Evolutionary conservation across 768 basidiomycete genomes (phyloP), one percentile per base, ranked within the genome.

Genomic region (Amyloporia xantha): DNA sequence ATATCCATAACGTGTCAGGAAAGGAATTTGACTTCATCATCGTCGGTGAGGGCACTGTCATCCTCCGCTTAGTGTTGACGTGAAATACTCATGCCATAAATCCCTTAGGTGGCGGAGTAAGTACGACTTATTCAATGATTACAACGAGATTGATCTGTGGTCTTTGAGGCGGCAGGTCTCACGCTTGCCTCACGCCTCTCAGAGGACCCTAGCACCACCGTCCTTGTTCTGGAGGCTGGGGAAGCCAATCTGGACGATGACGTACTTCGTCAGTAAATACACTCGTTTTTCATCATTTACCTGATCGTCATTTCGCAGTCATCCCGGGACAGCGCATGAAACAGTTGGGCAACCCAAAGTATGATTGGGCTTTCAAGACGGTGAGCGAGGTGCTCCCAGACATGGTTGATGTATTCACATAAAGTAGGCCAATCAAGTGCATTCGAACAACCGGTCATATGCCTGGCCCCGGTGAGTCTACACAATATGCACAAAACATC

Each of bases 181-280:
- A 66, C 66, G 5, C 54, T 73, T 23, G 72, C 71, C 17, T 58
- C 60, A 5, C 60, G 73, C 11, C 58, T 75, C 27, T 56, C 65
- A 5, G 67, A 70, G 40, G 67, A 73, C 51, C 47, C 60, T 0
- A 52, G 61, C 23, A 59, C 62, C 41, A 57, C 57, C 2, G 70
- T 74, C 6, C 55, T 68, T 36, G 67, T 72, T 4, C 53, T 68
- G 41, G 66, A 68, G 47, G 62, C 64, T 1, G 66, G 66, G 2
- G 50, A 46, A 12, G 41, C 54, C 26, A 48, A 50, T 17, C 45
- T 50, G 3, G 33, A 47, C 23, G 51, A 46, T 2, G 33, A 43
- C 24, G 30, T 41, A 23, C 35, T 50, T 5, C 12, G 51, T 53
- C 13, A 43, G 51, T 41, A 10, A 20, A n/a, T n/a, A n/a, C n/a